Conservation (phyloP, 371 early-diverging fungal genomes). For the Choanephora cucurbitarum region DNA sequence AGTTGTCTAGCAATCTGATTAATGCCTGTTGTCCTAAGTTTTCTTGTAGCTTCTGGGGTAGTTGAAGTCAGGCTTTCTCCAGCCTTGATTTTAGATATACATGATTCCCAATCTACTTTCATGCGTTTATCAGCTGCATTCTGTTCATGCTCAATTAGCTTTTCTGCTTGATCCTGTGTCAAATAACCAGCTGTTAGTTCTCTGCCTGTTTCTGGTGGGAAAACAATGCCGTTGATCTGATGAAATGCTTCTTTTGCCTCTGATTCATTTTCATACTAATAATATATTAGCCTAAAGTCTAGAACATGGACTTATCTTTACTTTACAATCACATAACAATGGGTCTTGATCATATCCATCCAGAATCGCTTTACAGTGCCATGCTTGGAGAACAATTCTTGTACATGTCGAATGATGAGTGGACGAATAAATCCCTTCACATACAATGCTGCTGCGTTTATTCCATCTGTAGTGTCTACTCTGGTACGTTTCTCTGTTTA, state of each 20-base stretch:
- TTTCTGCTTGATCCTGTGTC: conserved; percentile 55
- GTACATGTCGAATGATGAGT: conserved; percentile 61
- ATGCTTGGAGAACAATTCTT: conserved; percentile 63
- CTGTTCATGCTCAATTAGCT: conserved; percentile 64
- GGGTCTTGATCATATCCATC: conserved; percentile 87
- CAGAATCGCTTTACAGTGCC: conserved; percentile 73
- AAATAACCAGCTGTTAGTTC: conserved; percentile 59
- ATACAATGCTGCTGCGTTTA: conserved; percentile 44
- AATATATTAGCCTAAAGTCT: background rate
- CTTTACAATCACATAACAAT: conserved; percentile 78
- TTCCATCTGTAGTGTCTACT: conserved; percentile 1
- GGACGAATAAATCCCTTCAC: conserved; percentile 83
- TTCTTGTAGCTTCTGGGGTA: conserved; percentile 19
- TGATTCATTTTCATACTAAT: conserved; percentile 53
- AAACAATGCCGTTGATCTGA: conserved; percentile 59
- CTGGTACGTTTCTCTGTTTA: conserved; percentile 10
- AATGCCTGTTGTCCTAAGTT: conserved; percentile 34
- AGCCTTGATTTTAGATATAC: conserved; percentile 22
- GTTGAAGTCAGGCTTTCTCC: conserved; percentile 20
- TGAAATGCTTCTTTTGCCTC: conserved; percentile 57
- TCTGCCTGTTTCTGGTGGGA: conserved; percentile 71
- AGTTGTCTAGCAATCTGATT: conserved; percentile 44
- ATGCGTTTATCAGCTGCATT: conserved; percentile 50
- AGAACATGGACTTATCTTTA: background rate
- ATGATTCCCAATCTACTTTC: conserved; percentile 42